Evolutionary conservation across 2,329 filamentous ascomycete genomes (phyloP).

Genomic region (Aschersonia sp.): DNA sequence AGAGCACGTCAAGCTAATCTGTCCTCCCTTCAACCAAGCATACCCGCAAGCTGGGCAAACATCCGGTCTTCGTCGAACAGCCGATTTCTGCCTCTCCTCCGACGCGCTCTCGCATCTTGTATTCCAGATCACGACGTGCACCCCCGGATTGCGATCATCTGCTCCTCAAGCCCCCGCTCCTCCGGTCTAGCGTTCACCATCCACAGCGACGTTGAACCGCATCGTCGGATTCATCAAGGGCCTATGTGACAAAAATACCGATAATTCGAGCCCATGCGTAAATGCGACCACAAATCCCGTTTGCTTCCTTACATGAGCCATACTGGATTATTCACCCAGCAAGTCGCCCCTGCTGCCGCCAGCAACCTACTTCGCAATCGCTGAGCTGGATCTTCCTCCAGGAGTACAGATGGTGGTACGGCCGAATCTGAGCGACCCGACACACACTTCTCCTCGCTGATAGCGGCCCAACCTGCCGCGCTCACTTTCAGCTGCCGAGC

Average conservation of each 20-base stretch:
- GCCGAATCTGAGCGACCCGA: slow-evolving; percentile 6
- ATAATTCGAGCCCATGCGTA: slow-evolving; percentile 20
- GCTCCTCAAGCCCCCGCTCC: slow-evolving; percentile 1
- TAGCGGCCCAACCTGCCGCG: slow-evolving; percentile 8
- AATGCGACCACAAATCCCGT: slow-evolving; percentile 19
- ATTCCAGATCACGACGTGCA: no score
- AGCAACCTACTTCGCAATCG: background rate
- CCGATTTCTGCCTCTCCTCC: background rate
- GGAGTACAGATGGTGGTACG: slow-evolving; percentile 12
- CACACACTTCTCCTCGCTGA: slow-evolving; percentile 1
- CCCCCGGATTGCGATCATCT: no score
- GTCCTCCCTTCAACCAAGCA: slow-evolving; percentile 2
- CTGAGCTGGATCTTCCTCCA: background rate
- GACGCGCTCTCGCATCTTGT: no score
- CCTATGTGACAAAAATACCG: slow-evolving; percentile 8
- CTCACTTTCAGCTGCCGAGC: slow-evolving; percentile 12
- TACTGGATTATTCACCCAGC: slow-evolving; percentile 7
- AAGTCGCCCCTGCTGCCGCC: background rate
- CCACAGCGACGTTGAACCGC: slow-evolving; percentile 3
- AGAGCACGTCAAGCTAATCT: slow-evolving; percentile 2
- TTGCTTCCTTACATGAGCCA: slow-evolving; percentile 15
- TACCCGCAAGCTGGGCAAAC: background rate
- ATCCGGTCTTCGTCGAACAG: background rate
- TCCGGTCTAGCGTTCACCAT: slow-evolving; percentile 16
- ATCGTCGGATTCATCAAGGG: slow-evolving; percentile 5